Evolutionary conservation across 2,329 filamentous ascomycete genomes (phyloP).

Genomic region (Dryadomyces quercivorus): DNA sequence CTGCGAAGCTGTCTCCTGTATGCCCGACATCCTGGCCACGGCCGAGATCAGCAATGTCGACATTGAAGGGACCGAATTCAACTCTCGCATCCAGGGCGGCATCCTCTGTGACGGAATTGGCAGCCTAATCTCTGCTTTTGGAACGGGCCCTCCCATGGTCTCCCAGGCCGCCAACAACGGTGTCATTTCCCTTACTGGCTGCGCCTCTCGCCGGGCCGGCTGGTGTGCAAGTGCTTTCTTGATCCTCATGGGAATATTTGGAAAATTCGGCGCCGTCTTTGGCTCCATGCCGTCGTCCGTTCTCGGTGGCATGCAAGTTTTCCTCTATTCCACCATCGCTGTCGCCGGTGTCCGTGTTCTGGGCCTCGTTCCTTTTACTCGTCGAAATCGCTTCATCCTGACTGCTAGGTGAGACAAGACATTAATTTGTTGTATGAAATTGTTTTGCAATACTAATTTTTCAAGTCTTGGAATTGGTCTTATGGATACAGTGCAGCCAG

Average conservation of each 20-base stretch:
- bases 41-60: constrained; percentile 68
- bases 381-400: constrained; percentile 54
- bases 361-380: constrained; percentile 47
- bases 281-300: constrained; percentile 48
- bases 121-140: constrained; percentile 48
- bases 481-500: constrained; percentile 27
- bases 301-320: constrained; percentile 41
- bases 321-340: constrained; percentile 54
- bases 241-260: constrained; percentile 56
- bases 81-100: constrained; percentile 66
- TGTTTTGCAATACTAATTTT: too few species aligned
- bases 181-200: constrained; percentile 55
- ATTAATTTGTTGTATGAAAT: too few species aligned
- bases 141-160: constrained; percentile 56
- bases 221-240: constrained; percentile 56
- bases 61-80: constrained; percentile 58
- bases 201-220: constrained; percentile 55
- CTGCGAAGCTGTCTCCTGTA: constrained; percentile 48
- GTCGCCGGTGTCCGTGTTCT: constrained; percentile 56
- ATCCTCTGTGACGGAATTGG: constrained; percentile 65
- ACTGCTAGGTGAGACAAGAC: constrained; percentile 28
- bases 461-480: constrained; percentile 42
- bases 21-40: constrained; percentile 68
- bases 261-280: constrained; percentile 57
- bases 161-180: constrained; percentile 60